phyloP scores from a whole-genome alignment of 2,329 filamentous ascomycete species.

The Microdochium trichocladiopsis region DNA sequence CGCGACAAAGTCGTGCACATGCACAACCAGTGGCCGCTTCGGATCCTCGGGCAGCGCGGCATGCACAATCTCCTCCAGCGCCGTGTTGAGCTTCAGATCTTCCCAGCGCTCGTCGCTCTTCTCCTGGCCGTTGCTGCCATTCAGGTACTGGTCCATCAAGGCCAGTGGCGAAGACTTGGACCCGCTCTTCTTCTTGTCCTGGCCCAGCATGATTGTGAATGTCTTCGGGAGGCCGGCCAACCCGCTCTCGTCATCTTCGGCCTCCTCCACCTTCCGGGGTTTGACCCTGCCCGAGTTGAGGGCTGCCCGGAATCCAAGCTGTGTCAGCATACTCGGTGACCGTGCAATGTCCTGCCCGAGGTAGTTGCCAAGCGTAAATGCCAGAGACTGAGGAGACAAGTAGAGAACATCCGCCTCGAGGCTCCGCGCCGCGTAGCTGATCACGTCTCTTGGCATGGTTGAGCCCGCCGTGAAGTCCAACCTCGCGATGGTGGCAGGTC shows the following conservation, averaged over 20 bases:
- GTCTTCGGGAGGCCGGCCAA: constrained; percentile 2
- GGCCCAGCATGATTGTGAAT: constrained; percentile 7
- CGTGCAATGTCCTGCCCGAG: constrained; percentile 52
- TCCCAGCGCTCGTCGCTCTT: constrained; percentile 47
- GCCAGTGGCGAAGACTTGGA: constrained; percentile 11
- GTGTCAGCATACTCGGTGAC: constrained; percentile 39
- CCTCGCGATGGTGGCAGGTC: constrained; percentile 19
- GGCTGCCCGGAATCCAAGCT: constrained; percentile 49
- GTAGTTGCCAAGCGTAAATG: constrained; percentile 62
- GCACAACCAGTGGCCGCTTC: constrained; percentile 57
- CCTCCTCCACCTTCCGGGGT: constrained; percentile 2
- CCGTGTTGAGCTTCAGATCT: constrained; percentile 51
- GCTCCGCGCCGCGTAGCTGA: constrained; percentile 54
- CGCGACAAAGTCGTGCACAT: constrained; percentile 75
- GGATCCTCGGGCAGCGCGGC: constrained; percentile 29
- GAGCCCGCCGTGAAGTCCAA: constrained; percentile 14
- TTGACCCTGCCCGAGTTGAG: constrained; percentile 41
- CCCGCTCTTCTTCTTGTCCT: constrained; percentile 14
- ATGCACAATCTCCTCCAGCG: constrained; percentile 49
- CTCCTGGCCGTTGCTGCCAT: constrained; percentile 27
- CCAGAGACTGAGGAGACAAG: constrained; percentile 63
- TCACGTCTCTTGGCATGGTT: constrained; percentile 10
- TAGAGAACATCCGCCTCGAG: constrained; percentile 60
- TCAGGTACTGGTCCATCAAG: constrained; percentile 36
- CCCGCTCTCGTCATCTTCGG: constrained; percentile 6